Base-by-base conservation (phyloP, 1,284 basidiomycete genomes). In the Heterobasidion occidentale region DNA sequence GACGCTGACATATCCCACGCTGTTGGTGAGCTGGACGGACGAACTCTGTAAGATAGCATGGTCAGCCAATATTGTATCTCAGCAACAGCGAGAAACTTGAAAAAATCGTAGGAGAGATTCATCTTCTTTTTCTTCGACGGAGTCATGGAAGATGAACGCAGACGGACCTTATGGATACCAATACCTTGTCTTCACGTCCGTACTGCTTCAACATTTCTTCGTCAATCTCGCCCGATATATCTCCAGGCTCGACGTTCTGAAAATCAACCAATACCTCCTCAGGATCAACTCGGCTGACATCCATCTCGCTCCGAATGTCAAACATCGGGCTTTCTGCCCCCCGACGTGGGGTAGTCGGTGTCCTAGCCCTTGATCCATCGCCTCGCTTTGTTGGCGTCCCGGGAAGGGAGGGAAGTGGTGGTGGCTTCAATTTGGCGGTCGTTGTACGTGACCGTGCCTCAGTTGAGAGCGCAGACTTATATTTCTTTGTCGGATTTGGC, bases 141-240 rank as follows among this genome's bases (percentile, higher is more conserved):
- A 11, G 11, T n/a, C 11, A 42, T 11, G n/a, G 6, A n/a, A 42
- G 1, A 36, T 51, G 36, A 36, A 17, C 15, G 2, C 17, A 11
- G 9, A 56, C 77, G 56, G 60, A 92, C 90, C 92, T 77, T 60
- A 95, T 79, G 27, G 92, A 92, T 12, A 95, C 92, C 65, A 93
- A 82, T 33, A 94, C 92, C 63, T 93, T 92, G 67, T 94, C 92
- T 56, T 88, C 80, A 55, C 79, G 80, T 11, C 83, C 83, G 55
- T 81, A 77, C 52, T 83, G 76, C 2, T 72, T 62, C 36, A 81
- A 63, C 67, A 74, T 74, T 11, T 74, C 71, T 57, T 83, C 81
- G 56, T 87, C 86, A 6, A 87, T 72, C 52, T 88, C 86, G 0
- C 70, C 79, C 2, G 83, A 86, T 6, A 88, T 62, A 63, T 90